A percentile compares a stretch with the other conserved stretches of the same genome.
These are phyloP conservation scores for Acacia melanoxylon DNA, from an alignment of 306 rosid genomes.

Conservation along the genomic window DNA sequence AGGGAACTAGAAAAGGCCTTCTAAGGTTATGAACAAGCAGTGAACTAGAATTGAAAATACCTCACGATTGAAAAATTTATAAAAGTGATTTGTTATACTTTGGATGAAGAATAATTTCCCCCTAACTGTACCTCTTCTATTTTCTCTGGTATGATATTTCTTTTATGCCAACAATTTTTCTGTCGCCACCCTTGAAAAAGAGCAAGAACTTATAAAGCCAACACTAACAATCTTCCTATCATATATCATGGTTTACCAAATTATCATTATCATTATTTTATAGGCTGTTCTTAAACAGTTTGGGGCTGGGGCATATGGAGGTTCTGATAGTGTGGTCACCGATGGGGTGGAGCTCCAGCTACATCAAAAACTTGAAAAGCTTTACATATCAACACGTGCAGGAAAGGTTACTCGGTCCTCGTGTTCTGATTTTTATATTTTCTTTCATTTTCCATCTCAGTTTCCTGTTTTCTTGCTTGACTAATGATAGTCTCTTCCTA, in stretches of 20 bases:
- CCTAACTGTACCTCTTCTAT: background rate
- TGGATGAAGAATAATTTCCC: background rate
- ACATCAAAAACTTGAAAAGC: slow-evolving; percentile 88
- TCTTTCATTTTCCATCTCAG: slow-evolving; percentile 10
- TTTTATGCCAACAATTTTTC: background rate
- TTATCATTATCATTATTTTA: slow-evolving; percentile 8
- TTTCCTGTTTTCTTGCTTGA: background rate
- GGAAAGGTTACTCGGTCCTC: slow-evolving; percentile 68
- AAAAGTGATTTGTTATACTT: background rate
- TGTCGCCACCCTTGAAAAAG: background rate
- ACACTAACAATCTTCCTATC: background rate
- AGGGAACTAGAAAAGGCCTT: background rate
- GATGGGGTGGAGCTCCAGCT: slow-evolving; percentile 73
- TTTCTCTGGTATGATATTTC: background rate
- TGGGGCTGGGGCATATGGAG: slow-evolving; percentile 87
- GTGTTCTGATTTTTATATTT: slow-evolving; percentile 5
- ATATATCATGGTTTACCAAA: background rate
- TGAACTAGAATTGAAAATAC: background rate
- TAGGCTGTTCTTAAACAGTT: slow-evolving; percentile 93
- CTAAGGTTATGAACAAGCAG: background rate
- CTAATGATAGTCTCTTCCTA: slow-evolving; percentile 26
- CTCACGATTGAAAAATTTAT: background rate
- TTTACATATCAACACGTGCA: slow-evolving; percentile 92
- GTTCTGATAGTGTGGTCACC: slow-evolving; percentile 73
- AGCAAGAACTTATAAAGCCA: background rate